Evolutionary conservation across 306 rosid species (phyloP), one percentile per base, ranked within the genome.

Genomic region (Macrotyloma uniflorum): DNA sequence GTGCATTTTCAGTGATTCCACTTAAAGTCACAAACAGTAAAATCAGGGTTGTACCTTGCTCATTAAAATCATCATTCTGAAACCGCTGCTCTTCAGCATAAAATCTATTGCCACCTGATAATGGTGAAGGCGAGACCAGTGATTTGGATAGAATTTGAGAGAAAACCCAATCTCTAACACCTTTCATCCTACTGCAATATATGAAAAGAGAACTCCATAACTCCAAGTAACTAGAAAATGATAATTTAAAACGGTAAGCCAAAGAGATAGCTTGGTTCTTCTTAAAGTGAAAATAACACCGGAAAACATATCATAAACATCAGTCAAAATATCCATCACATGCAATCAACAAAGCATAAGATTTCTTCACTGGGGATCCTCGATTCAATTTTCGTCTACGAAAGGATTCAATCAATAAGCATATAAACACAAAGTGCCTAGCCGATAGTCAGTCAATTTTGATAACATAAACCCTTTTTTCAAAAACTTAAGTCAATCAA

Each of bases 81-180:
- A 38, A 8, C 14, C 2, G 70, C 10, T 67, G 84, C 35, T 71
- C 87, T 73, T 74, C 93, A 10, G 79, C 69, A 50, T 85, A 88
- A 79, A 87, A 81, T 79, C 84, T 54, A 78, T 80, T 83, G 67
- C 91, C 67, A 55, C 88, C 88, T 0, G 91, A 88, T 69, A 88
- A 76, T 18, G 97, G 90, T 43, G 86, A 77, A 28, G 98, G 80
- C 26, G 90, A 90, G 72, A 90, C 87, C 88, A 89, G 69, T 11
- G 97, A 89, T 65, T 84, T 91, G 80, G 98, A 91, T 28, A 93
- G 79, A 20, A 95, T 63, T 78, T 93, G 99, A 71, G 99, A 88
- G 68, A 90, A 86, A 66, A 95, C 35, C 98, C 97, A 92, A 38
- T 95, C 96, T 72, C 88, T 87, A 53, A 91, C 57, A 80, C 91